Conservation (phyloP, 345 rosid species). For the rapeseed (Brassica napus) region DNA sequence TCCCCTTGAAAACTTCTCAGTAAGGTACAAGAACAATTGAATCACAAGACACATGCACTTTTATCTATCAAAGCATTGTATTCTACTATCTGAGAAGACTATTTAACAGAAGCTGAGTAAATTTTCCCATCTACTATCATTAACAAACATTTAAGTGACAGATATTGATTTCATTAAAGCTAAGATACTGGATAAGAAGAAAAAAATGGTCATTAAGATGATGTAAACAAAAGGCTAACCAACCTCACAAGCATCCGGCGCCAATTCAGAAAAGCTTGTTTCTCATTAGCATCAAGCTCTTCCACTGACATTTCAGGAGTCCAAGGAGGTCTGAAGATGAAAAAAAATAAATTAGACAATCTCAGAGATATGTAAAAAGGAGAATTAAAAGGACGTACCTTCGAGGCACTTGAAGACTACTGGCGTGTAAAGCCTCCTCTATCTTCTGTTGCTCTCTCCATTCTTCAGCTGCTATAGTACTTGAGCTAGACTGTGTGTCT, state of each 20-base stretch:
- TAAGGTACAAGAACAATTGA: background rate
- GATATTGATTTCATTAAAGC: background rate
- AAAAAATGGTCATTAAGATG: background rate
- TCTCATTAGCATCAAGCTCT: slow-evolving; percentile 74
- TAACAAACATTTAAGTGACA: background rate
- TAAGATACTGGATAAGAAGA: no score
- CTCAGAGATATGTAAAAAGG: background rate
- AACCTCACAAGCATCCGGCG: slow-evolving; percentile 86
- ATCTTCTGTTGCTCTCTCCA: slow-evolving; percentile 64
- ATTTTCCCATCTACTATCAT: background rate
- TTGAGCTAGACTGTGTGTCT: slow-evolving; percentile 55
- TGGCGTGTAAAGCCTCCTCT: slow-evolving; percentile 75
- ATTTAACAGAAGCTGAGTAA: background rate
- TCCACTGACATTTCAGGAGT: slow-evolving; percentile 69
- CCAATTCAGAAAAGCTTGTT: slow-evolving; percentile 74
- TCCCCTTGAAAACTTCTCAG: background rate
- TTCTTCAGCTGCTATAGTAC: slow-evolving; percentile 59
- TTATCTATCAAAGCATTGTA: background rate
- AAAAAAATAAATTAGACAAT: background rate
- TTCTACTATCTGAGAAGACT: background rate
- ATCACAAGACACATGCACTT: no score
- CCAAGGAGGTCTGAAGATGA: slow-evolving; percentile 70
- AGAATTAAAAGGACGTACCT: slow-evolving; percentile 42
- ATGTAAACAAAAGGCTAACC: slow-evolving; percentile 44
- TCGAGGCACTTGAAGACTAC: slow-evolving; percentile 67